Evolutionary conservation across 768 basidiomycete species (phyloP).

Genomic region (Rhodotorula toruloides): DNA sequence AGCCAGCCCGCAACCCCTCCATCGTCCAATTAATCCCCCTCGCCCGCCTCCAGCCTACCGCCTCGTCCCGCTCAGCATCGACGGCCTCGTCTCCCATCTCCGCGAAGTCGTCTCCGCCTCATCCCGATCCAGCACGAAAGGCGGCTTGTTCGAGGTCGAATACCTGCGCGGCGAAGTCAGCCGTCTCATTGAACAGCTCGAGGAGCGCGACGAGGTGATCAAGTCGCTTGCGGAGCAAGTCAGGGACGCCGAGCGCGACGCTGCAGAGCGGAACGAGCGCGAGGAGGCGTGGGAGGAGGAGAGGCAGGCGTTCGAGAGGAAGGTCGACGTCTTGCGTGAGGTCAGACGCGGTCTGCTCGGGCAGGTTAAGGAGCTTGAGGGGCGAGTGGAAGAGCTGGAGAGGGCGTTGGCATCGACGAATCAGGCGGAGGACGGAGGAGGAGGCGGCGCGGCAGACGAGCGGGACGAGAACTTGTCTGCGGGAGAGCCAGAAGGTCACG

Average conservation of each 20-base stretch:
- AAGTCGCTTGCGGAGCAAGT: background rate
- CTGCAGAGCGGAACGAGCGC: background rate
- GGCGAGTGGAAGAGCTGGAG: background rate
- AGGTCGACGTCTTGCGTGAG: conserved; percentile 6
- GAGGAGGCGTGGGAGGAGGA: background rate
- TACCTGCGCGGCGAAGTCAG: conserved; percentile 16
- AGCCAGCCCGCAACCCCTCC: background rate
- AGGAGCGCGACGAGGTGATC: conserved; percentile 1
- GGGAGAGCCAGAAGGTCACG: too few relatives aligned
- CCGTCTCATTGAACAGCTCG: background rate
- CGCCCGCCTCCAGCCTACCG: conserved; percentile 1
- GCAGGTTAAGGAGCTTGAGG: conserved; percentile 4
- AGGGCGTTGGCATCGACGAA: background rate
- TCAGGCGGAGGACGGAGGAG: background rate
- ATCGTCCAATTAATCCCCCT: background rate
- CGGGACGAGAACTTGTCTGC: too few relatives aligned
- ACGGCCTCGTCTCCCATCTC: background rate
- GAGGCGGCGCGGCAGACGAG: background rate
- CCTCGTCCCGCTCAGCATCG: conserved; percentile 4
- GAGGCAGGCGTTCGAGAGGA: background rate
- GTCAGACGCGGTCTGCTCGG: conserved; percentile 1
- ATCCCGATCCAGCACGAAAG: background rate
- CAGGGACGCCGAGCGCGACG: background rate
- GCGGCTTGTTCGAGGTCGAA: background rate
- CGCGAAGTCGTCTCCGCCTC: background rate